A percentile compares a stretch with the other conserved stretches of the same genome.
These are phyloP conservation scores for Scheffersomyces illinoinensis DNA, from an alignment of 1,139 yeast species.

Conservation along the genomic window DNA sequence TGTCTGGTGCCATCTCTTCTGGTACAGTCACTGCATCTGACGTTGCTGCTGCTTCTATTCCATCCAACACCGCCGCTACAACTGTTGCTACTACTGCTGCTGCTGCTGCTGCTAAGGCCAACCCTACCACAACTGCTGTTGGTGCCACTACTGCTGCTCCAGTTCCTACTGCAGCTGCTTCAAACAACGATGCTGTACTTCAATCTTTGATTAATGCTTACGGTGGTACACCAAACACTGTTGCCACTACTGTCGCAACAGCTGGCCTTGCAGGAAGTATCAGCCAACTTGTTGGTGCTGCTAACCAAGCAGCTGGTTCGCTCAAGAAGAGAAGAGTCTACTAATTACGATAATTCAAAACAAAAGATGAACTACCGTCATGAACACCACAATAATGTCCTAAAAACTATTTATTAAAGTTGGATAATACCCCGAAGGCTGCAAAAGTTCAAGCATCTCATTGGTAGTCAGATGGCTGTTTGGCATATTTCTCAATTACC, in stretches of 20 bases:
- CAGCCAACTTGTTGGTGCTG: conserved; percentile 13
- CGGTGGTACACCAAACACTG: conserved; percentile 8
- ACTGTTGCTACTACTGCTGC: conserved; percentile 13
- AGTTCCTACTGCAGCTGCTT: conserved; percentile 3
- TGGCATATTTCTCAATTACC: background rate
- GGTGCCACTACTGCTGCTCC: conserved; percentile 13
- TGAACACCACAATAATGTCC: background rate
- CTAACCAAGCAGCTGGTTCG: conserved; percentile 16
- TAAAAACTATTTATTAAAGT: background rate
- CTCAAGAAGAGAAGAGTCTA: conserved; percentile 19
- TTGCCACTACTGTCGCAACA: conserved; percentile 12
- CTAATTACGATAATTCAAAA: conserved; percentile 6
- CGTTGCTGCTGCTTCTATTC: conserved; percentile 10
- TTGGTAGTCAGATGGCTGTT: background rate
- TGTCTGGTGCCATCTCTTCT: conserved; percentile 16
- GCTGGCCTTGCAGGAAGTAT: conserved; percentile 12
- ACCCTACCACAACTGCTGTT: conserved; percentile 9
- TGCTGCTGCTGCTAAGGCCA: conserved; percentile 15
- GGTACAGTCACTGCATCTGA: conserved; percentile 14
- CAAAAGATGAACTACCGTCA: background rate
- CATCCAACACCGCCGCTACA: conserved; percentile 11
- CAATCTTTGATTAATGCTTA: conserved; percentile 3
- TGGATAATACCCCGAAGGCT: background rate
- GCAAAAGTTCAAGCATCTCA: background rate
- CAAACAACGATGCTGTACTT: conserved; percentile 5